phyloP scores from a whole-genome alignment of 352 stramenopile species.

The Pythium phragmiticola region DNA sequence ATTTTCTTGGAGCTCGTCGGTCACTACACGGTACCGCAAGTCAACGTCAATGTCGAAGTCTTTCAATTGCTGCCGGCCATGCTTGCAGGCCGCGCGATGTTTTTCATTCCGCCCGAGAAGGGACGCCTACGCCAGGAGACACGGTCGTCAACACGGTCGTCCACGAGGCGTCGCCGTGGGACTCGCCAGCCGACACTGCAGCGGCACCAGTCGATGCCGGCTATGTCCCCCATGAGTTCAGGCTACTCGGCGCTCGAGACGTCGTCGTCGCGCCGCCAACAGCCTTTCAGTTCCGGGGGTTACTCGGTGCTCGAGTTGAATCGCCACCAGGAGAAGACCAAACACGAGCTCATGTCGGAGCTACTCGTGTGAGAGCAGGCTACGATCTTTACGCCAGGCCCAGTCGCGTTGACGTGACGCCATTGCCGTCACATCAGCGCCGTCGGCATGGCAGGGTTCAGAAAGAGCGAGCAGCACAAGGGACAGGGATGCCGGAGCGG shows the following conservation, averaged over 20 bases:
- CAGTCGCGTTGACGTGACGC: too few species aligned
- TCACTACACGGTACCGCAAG: constrained; percentile 37
- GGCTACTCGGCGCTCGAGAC: constrained; percentile 7
- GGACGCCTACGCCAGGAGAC: constrained; percentile 11
- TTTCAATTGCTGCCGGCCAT: constrained; percentile 40
- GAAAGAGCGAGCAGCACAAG: not conserved
- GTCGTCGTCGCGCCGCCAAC: constrained; percentile 1
- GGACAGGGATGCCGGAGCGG: too few species aligned
- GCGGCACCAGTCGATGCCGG: constrained; percentile 19
- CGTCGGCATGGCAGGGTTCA: not conserved
- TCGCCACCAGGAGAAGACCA: not conserved
- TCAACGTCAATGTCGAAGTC: constrained; percentile 41
- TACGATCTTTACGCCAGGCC: not conserved
- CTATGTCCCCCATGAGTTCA: constrained; percentile 4
- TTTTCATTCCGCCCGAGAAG: constrained; percentile 16
- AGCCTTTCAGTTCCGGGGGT: constrained; percentile 1
- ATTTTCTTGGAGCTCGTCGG: constrained; percentile 33
- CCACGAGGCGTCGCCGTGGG: not conserved
- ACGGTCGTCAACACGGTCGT: constrained; percentile 4
- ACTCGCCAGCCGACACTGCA: constrained; percentile 5
- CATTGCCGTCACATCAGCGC: too few species aligned
- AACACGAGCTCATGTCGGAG: constrained; percentile 1
- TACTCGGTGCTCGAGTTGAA: constrained; percentile 6
- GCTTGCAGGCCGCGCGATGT: constrained; percentile 4
- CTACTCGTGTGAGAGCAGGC: not conserved